Base-by-base conservation (phyloP, 192 early-diverging fungal genomes). In the Coemansia biformis region DNA sequence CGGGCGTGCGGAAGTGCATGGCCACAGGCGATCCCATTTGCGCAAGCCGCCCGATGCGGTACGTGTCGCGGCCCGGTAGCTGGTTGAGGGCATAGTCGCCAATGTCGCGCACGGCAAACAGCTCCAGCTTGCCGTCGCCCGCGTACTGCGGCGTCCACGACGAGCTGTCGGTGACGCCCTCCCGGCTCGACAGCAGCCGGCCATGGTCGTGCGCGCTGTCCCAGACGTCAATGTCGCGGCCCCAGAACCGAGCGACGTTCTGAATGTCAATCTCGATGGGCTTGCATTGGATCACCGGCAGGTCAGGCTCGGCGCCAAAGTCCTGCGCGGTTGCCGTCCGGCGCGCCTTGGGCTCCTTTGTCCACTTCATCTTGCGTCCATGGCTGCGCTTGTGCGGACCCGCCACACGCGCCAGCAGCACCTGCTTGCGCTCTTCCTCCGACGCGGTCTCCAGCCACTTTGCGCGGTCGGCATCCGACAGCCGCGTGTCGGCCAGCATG, bases 241-340 rank as follows among this genome's bases (percentile, higher is more conserved):
- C 85, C 81, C 81, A 83, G 41, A 84, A 79, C 32, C 80, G 78
- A 15, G 85, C 80, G 19, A 86, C 82, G 48, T 86, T 86, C 47
- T 83, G 81, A n/a, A 85, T 66, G 54, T 83, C 75, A 42, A 86
- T 69, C 45, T 86, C 85, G 43, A 86, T 82, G 3, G 83, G 81
- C 43, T 83, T 71, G 40, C 68, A 69, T 17, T 72, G 62, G 22
- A 83, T 61, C 29, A 72, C 68, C 1, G 83, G 78, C 14, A 79
- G 52, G 16, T 67, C 29, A 4, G 62, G 40, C 5, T 65, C 52
- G 8, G 50, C 46, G 48, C 53, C 68, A 51, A 64, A 59, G 49
- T 72, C 68, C 12, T 48, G 44, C 7, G 71, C 65, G 17, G 48
- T 75, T 3, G 47, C 48, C 3, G 48, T 69, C 21, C 48, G 49